Conservation (phyloP, 1,139 yeast species). For the Lodderomyces elongisporus region DNA sequence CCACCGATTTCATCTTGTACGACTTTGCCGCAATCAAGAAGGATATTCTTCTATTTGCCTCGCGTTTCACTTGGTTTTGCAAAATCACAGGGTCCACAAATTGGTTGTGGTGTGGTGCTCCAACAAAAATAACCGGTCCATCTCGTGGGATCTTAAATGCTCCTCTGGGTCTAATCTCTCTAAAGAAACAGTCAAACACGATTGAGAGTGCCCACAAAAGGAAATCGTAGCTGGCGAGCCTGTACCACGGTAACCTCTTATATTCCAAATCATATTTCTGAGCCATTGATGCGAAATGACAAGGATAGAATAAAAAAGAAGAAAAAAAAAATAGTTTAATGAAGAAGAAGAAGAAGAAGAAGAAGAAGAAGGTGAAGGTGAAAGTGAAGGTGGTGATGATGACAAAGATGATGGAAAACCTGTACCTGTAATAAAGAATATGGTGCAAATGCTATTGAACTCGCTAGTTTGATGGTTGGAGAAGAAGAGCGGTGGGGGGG, state of each 20-base stretch:
- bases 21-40: constrained; percentile 81
- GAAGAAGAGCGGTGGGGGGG: too few relatives aligned
- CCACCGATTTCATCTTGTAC: constrained; percentile 62
- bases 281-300: too few relatives aligned
- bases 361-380: background rate
- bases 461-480: too few relatives aligned
- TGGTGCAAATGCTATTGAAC: too few relatives aligned
- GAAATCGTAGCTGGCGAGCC: constrained; percentile 43
- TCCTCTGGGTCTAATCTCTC: constrained; percentile 88
- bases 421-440: too few relatives aligned
- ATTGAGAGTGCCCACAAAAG: constrained; percentile 45
- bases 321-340: too few relatives aligned
- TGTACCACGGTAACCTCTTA: constrained; percentile 22
- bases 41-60: constrained; percentile 70
- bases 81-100: constrained; percentile 87
- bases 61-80: constrained; percentile 74
- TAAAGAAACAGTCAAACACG: constrained; percentile 59
- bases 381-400: too few relatives aligned
- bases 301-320: background rate
- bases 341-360: too few relatives aligned
- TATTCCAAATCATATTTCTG: constrained; percentile 9
- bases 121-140: constrained; percentile 91
- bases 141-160: constrained; percentile 78
- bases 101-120: constrained; percentile 97
- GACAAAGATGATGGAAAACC: too few relatives aligned